These are phyloP conservation scores for Globisporangium yorkense DNA, from an alignment of 352 stramenopile genomes.

Conservation along the genomic window DNA sequence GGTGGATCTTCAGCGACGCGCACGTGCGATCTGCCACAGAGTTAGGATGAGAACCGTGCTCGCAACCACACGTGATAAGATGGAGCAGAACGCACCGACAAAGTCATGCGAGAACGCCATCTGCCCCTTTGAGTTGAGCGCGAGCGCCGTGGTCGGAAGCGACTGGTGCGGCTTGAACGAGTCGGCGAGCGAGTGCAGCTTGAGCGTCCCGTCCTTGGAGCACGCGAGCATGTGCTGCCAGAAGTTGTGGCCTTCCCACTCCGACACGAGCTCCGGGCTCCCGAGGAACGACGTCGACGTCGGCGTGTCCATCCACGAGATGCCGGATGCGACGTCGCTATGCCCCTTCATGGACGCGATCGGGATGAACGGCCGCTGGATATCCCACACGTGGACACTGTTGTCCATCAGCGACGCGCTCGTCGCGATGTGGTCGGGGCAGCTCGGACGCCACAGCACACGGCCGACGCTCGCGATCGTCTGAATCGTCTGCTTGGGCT, in stretches of 20 bases:
- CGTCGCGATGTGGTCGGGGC: slow-evolving; percentile 75
- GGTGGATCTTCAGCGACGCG: slow-evolving; percentile 77
- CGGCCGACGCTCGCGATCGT: slow-evolving; percentile 82
- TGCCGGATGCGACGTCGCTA: slow-evolving; percentile 73
- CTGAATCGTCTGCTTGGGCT: slow-evolving; percentile 81
- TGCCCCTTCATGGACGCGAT: slow-evolving; percentile 84
- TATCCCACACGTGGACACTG: slow-evolving; percentile 86
- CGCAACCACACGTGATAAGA: neutral
- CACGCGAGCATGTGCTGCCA: slow-evolving; percentile 88
- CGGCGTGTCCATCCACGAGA: slow-evolving; percentile 83
- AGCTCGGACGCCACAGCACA: slow-evolving; percentile 74
- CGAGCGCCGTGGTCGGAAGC: slow-evolving; percentile 60
- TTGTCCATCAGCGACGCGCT: slow-evolving; percentile 84
- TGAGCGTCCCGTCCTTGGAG: slow-evolving; percentile 83
- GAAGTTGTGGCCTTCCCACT: slow-evolving; percentile 72
- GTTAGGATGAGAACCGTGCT: neutral
- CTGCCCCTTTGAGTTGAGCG: slow-evolving; percentile 75
- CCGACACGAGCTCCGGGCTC: slow-evolving; percentile 17
- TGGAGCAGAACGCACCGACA: slow-evolving; percentile 42
- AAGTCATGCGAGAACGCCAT: slow-evolving; percentile 80
- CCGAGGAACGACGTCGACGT: slow-evolving; percentile 22
- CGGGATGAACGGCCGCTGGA: slow-evolving; percentile 78
- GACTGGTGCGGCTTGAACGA: slow-evolving; percentile 80
- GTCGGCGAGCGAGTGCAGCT: slow-evolving; percentile 80
- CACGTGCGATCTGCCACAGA: slow-evolving; percentile 60